Conservation (phyloP, 192 early-diverging fungal species). For the Lunasporangiospora selenospora region DNA sequence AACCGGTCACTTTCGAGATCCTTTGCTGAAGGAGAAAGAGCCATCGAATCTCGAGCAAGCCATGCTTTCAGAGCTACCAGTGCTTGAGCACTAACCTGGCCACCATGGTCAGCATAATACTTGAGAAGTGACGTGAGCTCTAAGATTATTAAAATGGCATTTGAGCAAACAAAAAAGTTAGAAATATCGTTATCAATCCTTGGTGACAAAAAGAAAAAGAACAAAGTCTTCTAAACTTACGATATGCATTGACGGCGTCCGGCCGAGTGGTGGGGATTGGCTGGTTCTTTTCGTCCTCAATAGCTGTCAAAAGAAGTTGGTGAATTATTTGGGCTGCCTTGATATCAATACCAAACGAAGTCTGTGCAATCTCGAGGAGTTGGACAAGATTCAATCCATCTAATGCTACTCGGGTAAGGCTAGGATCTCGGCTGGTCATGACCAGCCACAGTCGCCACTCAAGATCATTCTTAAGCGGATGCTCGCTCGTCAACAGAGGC, state of each 20-base stretch:
- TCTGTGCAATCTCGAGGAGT: slow-evolving; percentile 19
- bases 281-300: slow-evolving; percentile 9
- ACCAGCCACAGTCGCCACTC: slow-evolving; percentile 7
- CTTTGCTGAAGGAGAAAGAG: neutral
- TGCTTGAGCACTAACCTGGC: slow-evolving; percentile 8
- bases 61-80: slow-evolving; percentile 6
- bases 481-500: slow-evolving; percentile 2
- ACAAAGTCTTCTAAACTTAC: neutral
- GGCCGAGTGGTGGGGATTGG: slow-evolving; percentile 18
- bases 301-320: neutral
- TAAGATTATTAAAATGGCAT: neutral
- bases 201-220: neutral
- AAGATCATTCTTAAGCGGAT: slow-evolving; percentile 9
- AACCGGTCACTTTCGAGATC: neutral
- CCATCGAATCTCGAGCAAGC: neutral
- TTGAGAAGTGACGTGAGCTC: slow-evolving; percentile 15
- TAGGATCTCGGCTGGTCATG: slow-evolving; percentile 4
- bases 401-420: slow-evolving; percentile 9
- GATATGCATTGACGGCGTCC: neutral
- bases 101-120: slow-evolving; percentile 39
- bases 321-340: slow-evolving; percentile 30
- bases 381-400: slow-evolving; percentile 27
- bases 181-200: neutral
- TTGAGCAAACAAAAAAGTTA: neutral
- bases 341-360: slow-evolving; percentile 20